Evolutionary conservation across 306 rosid species (phyloP).

Genomic region (Fagus sylvatica): DNA sequence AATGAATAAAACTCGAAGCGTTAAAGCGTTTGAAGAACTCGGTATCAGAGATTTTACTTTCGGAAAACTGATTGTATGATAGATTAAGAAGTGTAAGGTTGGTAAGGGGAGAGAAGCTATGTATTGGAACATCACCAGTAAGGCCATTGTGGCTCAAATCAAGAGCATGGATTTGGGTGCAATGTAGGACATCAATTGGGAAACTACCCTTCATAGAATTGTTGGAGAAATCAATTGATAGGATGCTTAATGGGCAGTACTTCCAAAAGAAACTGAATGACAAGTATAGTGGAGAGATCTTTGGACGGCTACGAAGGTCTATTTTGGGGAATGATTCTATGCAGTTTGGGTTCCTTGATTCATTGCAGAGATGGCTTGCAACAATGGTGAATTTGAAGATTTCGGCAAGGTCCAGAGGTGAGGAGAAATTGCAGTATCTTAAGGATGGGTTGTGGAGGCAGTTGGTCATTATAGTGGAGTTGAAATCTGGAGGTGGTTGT

Average conservation of each 20-base stretch:
- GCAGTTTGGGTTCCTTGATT: constrained; percentile 63
- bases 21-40: constrained; percentile 50
- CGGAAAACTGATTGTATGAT: constrained; percentile 56
- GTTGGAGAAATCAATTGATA: constrained; percentile 61
- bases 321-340: constrained; percentile 62
- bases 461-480: constrained; percentile 56
- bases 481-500: constrained; percentile 59
- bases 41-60: constrained; percentile 44
- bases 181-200: constrained; percentile 52
- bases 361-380: constrained; percentile 75
- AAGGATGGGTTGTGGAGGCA: constrained; percentile 62
- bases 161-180: constrained; percentile 59
- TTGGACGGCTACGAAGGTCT: constrained; percentile 60
- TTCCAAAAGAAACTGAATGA: constrained; percentile 80
- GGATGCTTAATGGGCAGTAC: constrained; percentile 56
- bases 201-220: constrained; percentile 57
- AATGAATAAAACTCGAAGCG: constrained; percentile 56
- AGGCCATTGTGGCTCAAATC: constrained; percentile 61
- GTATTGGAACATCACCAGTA: constrained; percentile 56
- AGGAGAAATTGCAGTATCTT: constrained; percentile 55
- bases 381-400: constrained; percentile 69
- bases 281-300: constrained; percentile 54
- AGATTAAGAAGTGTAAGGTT: constrained; percentile 59
- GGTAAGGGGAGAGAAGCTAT: constrained; percentile 43
- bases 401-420: constrained; percentile 51